Evolutionary conservation across 2,329 filamentous ascomycete species (phyloP).

Genomic region (Metarhizium anisopliae): DNA sequence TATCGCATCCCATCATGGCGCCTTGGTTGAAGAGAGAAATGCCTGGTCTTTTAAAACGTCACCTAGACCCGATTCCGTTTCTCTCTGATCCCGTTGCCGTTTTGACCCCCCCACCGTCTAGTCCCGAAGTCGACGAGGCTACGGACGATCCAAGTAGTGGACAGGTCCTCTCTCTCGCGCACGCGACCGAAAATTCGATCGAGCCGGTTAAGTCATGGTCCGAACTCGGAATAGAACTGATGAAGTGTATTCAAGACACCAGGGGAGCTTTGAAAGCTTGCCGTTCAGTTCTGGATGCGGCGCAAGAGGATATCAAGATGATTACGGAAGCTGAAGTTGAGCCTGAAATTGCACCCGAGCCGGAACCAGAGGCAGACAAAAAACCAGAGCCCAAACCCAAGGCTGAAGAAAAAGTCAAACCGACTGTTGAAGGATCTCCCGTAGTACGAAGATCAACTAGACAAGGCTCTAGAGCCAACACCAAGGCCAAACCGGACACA

Average conservation of each 20-base stretch:
- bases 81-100: constrained; percentile 42
- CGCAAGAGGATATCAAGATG: constrained; percentile 9
- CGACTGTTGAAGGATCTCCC: constrained; percentile 3
- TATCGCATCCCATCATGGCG: constrained; percentile 52
- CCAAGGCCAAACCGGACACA: constrained; percentile 4
- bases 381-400: background rate
- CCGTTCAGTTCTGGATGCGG: constrained; percentile 16
- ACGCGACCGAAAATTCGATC: constrained; percentile 1
- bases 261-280: constrained; percentile 20
- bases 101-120: constrained; percentile 22
- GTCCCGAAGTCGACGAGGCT: constrained; percentile 3
- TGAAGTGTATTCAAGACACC: constrained; percentile 21
- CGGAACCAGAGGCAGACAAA: background rate
- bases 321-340: constrained; percentile 3
- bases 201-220: constrained; percentile 21
- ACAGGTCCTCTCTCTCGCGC: background rate
- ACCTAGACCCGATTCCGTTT: constrained; percentile 54
- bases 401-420: constrained; percentile 2
- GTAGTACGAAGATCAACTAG: constrained; percentile 6
- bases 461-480: constrained; percentile 3
- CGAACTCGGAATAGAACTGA: constrained; percentile 23
- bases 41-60: constrained; percentile 40
- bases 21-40: constrained; percentile 46
- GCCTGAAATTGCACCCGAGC: background rate
- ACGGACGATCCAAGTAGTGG: background rate